phyloP scores from a whole-genome alignment of 441 rosid species.

The Croton setiger region DNA sequence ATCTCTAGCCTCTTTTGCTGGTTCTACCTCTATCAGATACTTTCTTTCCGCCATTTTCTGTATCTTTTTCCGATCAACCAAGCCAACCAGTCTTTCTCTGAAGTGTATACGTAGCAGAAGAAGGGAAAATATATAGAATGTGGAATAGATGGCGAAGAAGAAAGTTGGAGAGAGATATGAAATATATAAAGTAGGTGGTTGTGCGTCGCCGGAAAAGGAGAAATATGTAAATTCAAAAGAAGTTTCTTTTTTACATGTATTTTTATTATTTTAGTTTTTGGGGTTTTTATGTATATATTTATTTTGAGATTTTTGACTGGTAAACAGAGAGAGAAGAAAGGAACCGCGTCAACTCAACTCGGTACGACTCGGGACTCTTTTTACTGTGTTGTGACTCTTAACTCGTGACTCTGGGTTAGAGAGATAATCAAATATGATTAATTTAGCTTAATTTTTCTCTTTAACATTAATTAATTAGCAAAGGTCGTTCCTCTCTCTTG shows the following conservation, averaged over 20 bases:
- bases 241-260: background rate
- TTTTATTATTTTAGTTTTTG: background rate
- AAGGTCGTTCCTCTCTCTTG: no score
- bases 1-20: conserved; percentile 49
- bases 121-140: background rate
- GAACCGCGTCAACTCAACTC: background rate
- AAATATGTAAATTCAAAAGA: background rate
- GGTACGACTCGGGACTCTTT: no score
- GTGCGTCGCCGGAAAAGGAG: background rate
- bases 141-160: background rate
- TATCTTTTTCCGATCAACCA: background rate
- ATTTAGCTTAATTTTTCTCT: no score
- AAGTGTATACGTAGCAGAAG: background rate
- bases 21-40: conserved; percentile 65
- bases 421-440: no score
- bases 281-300: background rate
- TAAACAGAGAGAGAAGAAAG: background rate
- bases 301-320: background rate
- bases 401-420: no score
- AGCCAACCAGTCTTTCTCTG: background rate
- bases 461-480: no score
- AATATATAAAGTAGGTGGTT: background rate
- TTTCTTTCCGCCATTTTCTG: conserved; percentile 34
- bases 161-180: background rate
- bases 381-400: no score